Base-by-base conservation (phyloP, 2,329 filamentous ascomycete species). In the Alternaria conjuncta region DNA sequence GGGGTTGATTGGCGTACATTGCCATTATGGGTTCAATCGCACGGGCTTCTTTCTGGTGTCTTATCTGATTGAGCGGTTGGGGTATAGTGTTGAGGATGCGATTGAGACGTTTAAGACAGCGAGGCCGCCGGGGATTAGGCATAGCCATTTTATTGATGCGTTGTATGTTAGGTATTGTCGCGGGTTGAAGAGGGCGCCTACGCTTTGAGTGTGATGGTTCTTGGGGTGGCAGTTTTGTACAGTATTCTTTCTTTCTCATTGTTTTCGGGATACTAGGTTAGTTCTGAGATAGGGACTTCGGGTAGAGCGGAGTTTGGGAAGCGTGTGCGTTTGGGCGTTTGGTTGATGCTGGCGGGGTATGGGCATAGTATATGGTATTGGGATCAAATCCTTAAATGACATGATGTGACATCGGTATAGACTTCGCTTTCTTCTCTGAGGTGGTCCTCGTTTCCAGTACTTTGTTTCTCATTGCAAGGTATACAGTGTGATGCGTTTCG, bases 21-120 rank as follows among this genome's bases (percentile, higher is more conserved):
- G 95, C 74, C 95, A 98, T 75, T 97, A 97, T 72, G 95, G 95
- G 0, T 97, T 96, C 82, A 97, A 98, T 78, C 88, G 94, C 21
- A 97, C 95, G 0, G 95, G 95, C 0, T 97, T 95, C 78, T 92
- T 97, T 75, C 88, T 98, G 55, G 91, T 93, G 30, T 93, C 90
- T 74, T 98, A 97, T 75, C 84, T 98, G n/a, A 90, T 97, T 13
- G 94, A 97, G 82, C 85, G 89, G 50, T 87, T 91, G 69, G 89
- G 88, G 0, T 94, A 88, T 73, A 83, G 83, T 21, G 87, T 97
- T 2, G 87, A 92, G 72, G 88, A 91, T 58, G 95, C 95, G 1
- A 89, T 98, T 64, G 88, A 92, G 56, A 86, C 89, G 64, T 98
- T 98, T 81, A 89, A 89, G 18, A 81, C 82, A 68, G 87, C 88